Percentiles rank a stretch among this genome's conserved stretches.
Conservation (phyloP, 768 basidiomycete genomes). For the Boletus sp. region DNA sequence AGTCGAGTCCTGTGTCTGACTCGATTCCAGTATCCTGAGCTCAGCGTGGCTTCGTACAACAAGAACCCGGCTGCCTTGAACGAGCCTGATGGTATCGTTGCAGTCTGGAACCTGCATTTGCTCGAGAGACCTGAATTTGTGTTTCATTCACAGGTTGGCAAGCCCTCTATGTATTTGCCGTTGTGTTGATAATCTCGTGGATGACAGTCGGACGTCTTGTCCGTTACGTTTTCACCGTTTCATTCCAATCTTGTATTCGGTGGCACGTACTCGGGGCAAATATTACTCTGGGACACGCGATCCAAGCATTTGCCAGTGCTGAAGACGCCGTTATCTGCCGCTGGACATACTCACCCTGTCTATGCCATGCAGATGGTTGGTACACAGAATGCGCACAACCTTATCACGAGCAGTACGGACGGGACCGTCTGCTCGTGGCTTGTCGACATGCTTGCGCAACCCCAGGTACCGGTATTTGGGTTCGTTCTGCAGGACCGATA, state of each 20-base stretch:
- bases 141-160: conserved; percentile 92
- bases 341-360: conserved; percentile 97
- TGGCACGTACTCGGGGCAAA: conserved; percentile 99
- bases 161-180: background rate
- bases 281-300: conserved; percentile 96
- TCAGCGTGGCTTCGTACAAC: conserved; percentile 95
- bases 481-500: background rate
- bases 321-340: conserved; percentile 93
- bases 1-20: background rate
- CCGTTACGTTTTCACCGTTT: conserved; percentile 95
- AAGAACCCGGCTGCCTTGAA: conserved; percentile 92
- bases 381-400: conserved; percentile 96
- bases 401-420: conserved; percentile 96
- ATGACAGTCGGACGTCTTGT: conserved; percentile 90
- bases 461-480: conserved; percentile 59
- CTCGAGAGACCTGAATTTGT: conserved; percentile 96
- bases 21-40: conserved; percentile 78
- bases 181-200: conserved; percentile 2
- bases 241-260: conserved; percentile 97
- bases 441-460: conserved; percentile 97
- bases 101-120: conserved; percentile 96
- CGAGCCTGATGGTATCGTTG: conserved; percentile 96
- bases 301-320: conserved; percentile 94
- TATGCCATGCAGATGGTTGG: conserved; percentile 99
- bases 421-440: conserved; percentile 97